These are phyloP conservation scores for Hygrocybe punicea DNA, from an alignment of 768 basidiomycete species.

Conservation along the genomic window DNA sequence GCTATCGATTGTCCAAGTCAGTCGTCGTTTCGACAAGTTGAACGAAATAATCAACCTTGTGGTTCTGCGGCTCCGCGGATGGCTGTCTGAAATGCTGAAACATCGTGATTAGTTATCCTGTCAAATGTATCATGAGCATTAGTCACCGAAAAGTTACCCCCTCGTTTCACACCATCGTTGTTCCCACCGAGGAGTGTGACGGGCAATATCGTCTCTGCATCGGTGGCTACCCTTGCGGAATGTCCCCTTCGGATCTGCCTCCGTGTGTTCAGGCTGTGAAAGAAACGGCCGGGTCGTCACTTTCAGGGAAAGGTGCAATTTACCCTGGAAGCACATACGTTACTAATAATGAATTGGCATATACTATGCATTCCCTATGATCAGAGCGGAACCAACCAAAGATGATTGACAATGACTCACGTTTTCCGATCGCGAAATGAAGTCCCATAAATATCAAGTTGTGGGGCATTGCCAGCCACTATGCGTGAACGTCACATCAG, in stretches of 20 bases:
- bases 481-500: constrained; percentile 7
- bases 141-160: background rate
- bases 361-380: constrained; percentile 16
- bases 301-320: background rate
- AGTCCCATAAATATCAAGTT: constrained; percentile 42
- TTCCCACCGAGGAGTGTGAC: background rate
- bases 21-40: background rate
- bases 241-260: constrained; percentile 18
- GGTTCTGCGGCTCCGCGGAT: background rate
- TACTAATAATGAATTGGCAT: constrained; percentile 25
- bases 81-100: background rate
- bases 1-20: background rate
- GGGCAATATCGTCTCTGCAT: background rate
- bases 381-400: background rate
- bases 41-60: background rate
- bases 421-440: constrained; percentile 42
- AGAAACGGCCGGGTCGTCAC: background rate
- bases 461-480: constrained; percentile 34
- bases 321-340: constrained; percentile 8
- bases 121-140: background rate
- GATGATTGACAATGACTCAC: constrained; percentile 20
- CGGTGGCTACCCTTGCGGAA: background rate
- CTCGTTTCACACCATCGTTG: background rate
- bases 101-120: background rate
- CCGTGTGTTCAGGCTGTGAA: constrained; percentile 22